Percentiles rank a stretch among this genome's conserved stretches.
These are phyloP conservation scores for Zymoseptoria pseudotritici DNA, from an alignment of 2,329 filamentous ascomycete species.

Conservation along the genomic window DNA sequence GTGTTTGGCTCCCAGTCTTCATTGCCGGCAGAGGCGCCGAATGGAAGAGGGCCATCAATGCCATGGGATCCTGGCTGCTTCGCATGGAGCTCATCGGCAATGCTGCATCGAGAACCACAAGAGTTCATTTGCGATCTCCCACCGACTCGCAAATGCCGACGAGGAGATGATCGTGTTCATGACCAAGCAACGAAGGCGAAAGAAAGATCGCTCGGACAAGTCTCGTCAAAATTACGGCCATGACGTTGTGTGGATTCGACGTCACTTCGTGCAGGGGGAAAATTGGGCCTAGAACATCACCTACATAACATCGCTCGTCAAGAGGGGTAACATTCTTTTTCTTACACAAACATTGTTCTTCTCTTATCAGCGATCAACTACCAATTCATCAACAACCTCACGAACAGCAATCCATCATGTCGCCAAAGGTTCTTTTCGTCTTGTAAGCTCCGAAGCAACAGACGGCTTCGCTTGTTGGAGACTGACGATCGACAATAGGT, in stretches of 20 bases:
- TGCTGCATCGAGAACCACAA: not conserved
- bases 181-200: not conserved
- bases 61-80: not conserved
- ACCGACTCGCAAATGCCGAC: not conserved
- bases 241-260: not conserved
- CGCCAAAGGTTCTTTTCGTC: conserved; percentile 1
- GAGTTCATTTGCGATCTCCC: not conserved
- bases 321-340: not conserved
- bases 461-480: not conserved
- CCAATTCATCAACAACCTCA: not conserved
- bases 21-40: not conserved
- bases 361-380: not conserved
- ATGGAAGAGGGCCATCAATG: not conserved
- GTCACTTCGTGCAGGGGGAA: not conserved
- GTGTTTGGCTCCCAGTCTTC: too few species aligned
- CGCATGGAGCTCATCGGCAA: not conserved
- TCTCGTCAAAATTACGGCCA: not conserved
- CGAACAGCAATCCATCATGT: not conserved
- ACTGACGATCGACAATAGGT: not conserved
- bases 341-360: not conserved
- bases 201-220: not conserved
- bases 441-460: not conserved
- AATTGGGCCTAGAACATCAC: not conserved
- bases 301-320: not conserved
- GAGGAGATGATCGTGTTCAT: not conserved